Base-by-base conservation (phyloP, 2,329 filamentous ascomycete species). In the Diaporthe ampelina region DNA sequence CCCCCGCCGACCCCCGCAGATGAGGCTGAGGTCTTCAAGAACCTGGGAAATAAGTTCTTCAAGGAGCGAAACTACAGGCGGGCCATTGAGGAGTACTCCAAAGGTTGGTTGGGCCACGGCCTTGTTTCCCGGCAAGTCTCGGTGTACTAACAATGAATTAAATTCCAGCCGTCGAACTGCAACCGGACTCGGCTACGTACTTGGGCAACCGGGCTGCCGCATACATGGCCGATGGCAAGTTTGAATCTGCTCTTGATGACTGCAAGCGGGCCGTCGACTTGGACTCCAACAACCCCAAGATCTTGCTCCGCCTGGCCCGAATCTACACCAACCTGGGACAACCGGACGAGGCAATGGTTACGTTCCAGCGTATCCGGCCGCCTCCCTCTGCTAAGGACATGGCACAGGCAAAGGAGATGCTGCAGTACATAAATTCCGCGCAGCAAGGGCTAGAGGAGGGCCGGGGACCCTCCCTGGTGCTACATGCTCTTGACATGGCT, bases 191-290 rank as follows among this genome's bases (percentile, higher is more conserved):
- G 69, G 88, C 95, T 48, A 97, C 95, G 59, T 98, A 97, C 84
- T 90, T 97, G 77, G 96, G 94, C 83, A 99, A 99, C 88, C 93
- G 97, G 80, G 95, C 97, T 52, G 97, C 97, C 40, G 97, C 97
- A 48, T 95, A 94, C 86, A 98, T 99, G 88, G 94, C 94, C 70
- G 94, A 94, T 74, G 92, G 92, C 78, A 91, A 93, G 80, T 98
- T 93, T 82, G 86, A 89, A 73, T 89, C 93, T 76, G 97, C 97
- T 21, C 86, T 98, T 75, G 94, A 97, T 73, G 97, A 99, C 84
- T 97, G 94, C 84, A 92, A 91, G 80, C 90, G 89, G 72, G 95
- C 97, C 9, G 91, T 94, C 78, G 93, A 96, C 77, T 86, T 98
- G 57, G 95, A 98, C 77, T 93, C 95, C 0, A 88, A 92, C 79